Evolutionary conservation across 2,329 filamentous ascomycete genomes (phyloP).

Genomic region (Nemania abortiva): DNA sequence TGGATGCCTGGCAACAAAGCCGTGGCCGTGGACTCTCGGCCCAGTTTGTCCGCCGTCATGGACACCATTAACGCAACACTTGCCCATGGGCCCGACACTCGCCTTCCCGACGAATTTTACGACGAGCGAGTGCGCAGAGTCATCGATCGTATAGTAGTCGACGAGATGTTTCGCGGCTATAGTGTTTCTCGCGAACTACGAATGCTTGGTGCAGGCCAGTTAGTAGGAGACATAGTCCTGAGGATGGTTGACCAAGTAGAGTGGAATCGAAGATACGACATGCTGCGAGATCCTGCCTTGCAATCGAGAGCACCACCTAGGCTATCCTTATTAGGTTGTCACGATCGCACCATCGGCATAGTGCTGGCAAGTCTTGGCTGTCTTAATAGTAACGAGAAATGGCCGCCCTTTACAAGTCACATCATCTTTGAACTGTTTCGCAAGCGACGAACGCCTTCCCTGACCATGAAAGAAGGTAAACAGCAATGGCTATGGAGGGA

Average conservation of each 20-base stretch:
- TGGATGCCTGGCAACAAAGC: slow-evolving; percentile 26
- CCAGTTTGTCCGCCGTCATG: slow-evolving; percentile 18
- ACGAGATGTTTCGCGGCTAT: slow-evolving; percentile 24
- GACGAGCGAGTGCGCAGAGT: slow-evolving; percentile 20
- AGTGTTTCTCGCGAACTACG: slow-evolving; percentile 21
- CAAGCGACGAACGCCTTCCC: slow-evolving; percentile 11
- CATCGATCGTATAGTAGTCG: slow-evolving; percentile 24
- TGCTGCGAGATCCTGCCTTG: slow-evolving; percentile 9
- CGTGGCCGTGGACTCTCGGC: slow-evolving; percentile 21
- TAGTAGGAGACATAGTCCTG: slow-evolving; percentile 21
- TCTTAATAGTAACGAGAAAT: slow-evolving; percentile 24
- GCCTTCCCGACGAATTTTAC: slow-evolving; percentile 27
- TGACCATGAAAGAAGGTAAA: slow-evolving; percentile 8
- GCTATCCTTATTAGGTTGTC: slow-evolving; percentile 23
- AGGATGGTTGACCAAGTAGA: slow-evolving; percentile 30
- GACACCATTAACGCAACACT: slow-evolving; percentile 24
- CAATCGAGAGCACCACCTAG: slow-evolving; percentile 16
- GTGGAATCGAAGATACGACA: slow-evolving; percentile 17
- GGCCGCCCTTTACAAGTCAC: slow-evolving; percentile 22
- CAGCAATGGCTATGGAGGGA: slow-evolving; percentile 11
- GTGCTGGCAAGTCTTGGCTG: slow-evolving; percentile 30
- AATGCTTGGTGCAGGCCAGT: slow-evolving; percentile 24
- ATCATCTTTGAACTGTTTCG: slow-evolving; percentile 22
- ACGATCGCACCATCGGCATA: slow-evolving; percentile 25
- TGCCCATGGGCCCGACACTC: slow-evolving; percentile 26